Evolutionary conservation across 2,329 filamentous ascomycete species (phyloP).

Genomic region (Arthrobotrys musiformis): DNA sequence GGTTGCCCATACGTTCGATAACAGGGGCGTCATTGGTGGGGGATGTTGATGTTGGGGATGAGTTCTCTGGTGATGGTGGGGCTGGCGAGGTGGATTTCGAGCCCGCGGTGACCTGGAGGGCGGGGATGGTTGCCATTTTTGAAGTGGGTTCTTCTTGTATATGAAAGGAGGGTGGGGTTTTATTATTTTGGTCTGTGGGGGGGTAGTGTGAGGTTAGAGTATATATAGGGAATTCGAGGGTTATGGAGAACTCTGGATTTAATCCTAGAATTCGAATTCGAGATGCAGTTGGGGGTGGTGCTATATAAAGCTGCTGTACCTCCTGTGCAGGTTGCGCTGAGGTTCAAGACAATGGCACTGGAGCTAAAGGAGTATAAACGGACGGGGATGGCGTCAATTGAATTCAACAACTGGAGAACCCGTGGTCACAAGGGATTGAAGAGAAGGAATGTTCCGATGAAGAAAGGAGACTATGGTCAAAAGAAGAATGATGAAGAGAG

Average conservation of each 20-base stretch:
- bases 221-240: neutral
- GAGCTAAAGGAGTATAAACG: constrained; percentile 13
- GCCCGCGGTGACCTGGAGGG: constrained; percentile 58
- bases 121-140: constrained; percentile 53
- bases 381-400: constrained; percentile 42
- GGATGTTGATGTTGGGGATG: constrained; percentile 28
- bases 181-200: neutral
- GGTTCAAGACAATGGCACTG: constrained; percentile 11
- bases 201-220: neutral
- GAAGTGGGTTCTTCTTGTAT: neutral
- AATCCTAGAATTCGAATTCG: constrained; percentile 14
- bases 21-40: constrained; percentile 61
- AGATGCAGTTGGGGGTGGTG: constrained; percentile 22
- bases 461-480: constrained; percentile 45
- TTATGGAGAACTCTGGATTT: neutral
- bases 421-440: constrained; percentile 43
- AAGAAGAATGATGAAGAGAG: constrained; percentile 24
- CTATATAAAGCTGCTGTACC: constrained; percentile 36
- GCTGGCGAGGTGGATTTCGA: constrained; percentile 39
- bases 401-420: constrained; percentile 26
- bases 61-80: constrained; percentile 20
- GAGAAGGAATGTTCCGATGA: constrained; percentile 27
- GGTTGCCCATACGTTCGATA: constrained; percentile 53
- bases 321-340: neutral
- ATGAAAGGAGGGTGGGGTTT: neutral